Evolutionary conservation across 2,329 filamentous ascomycete genomes (phyloP), one percentile per base, ranked within the genome.

Genomic region (Exophiala dermatitidis): DNA sequence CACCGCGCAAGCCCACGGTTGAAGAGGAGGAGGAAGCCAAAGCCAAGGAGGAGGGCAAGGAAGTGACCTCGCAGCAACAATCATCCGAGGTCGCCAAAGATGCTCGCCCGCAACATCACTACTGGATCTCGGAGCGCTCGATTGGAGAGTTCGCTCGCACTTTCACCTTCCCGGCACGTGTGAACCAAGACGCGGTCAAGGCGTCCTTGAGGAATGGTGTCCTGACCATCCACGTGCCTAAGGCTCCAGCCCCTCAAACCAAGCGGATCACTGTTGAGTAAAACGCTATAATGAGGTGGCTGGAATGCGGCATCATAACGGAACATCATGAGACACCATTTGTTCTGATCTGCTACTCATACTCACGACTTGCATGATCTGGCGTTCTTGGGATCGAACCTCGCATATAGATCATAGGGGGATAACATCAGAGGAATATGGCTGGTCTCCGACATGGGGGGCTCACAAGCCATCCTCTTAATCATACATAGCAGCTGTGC

Each of bases 131-230:
- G 49, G 81, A 84, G 67, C 78, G 81, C 61, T 75, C 73, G 0
- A 71, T 81, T 8, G 81, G 81, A 59, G 74, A 78, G 50, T 84
- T 84, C 69, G 74, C 77, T 55, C 75, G 81, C 62, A 73, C 71
- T 45, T 83, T 84, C 68, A 72, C 68, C 54, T 83, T 84, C 72
- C 79, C 81, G 1, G 68, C 69, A 2, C 70, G 75, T 32, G 76
- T 84, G 47, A 74, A 82, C 59, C 79, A 82, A 63, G 79, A 83
- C 32, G 71, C 68, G n/a, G 80, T 83, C 61, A 80, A 76, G 68
- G 81, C 81, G 19, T 77, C 69, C 49, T 65, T 84, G 66, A 82
- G 79, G 71, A 76, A 83, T 62, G 81, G 81, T 7, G 74, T 84
- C 50, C 67, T 84, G 49, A 76, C 70, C 50, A 74, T 84, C 40